These are phyloP conservation scores for Ustilago sp. DNA, from an alignment of 1,284 basidiomycete genomes.

Conservation along the genomic window DNA sequence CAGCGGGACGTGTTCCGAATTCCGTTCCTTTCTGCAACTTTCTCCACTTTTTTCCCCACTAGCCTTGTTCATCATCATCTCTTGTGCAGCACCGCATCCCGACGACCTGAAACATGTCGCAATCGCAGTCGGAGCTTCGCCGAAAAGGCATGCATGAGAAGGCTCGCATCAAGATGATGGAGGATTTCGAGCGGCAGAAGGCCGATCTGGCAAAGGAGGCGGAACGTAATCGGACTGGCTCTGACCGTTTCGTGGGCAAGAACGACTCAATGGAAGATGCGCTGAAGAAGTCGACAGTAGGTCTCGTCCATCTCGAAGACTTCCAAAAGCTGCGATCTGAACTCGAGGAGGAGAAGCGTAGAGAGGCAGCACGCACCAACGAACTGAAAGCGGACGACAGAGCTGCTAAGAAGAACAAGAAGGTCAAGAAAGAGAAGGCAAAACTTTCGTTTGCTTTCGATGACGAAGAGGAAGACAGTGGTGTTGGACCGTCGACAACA, in stretches of 20 bases:
- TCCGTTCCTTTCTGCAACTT: slow-evolving; percentile 4
- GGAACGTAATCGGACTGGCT: slow-evolving; percentile 64
- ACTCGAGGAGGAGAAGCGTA: slow-evolving; percentile 89
- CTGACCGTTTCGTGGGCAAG: slow-evolving; percentile 89
- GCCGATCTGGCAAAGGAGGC: slow-evolving; percentile 76
- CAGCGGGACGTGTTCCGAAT: slow-evolving; percentile 6
- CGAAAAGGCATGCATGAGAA: slow-evolving; percentile 58
- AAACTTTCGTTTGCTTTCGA: slow-evolving; percentile 83
- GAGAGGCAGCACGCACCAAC: slow-evolving; percentile 79
- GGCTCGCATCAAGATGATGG: slow-evolving; percentile 69
- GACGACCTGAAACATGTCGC: slow-evolving; percentile 34
- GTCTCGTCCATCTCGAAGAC: slow-evolving; percentile 90
- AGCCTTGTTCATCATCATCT: not conserved
- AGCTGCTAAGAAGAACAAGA: slow-evolving; percentile 74
- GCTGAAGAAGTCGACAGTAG: slow-evolving; percentile 91
- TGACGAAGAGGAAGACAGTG: slow-evolving; percentile 57
- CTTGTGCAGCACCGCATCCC: not conserved
- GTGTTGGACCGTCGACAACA: slow-evolving; percentile 9
- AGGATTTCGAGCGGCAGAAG: slow-evolving; percentile 90
- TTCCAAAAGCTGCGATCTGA: slow-evolving; percentile 82
- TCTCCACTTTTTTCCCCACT: slow-evolving; percentile 7
- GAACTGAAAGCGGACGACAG: slow-evolving; percentile 46
- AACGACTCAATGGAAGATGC: slow-evolving; percentile 94
- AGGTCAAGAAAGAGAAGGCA: slow-evolving; percentile 87
- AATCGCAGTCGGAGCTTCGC: slow-evolving; percentile 52